Evolutionary conservation across 2,329 filamentous ascomycete species (phyloP).

Genomic region (Fonsecaea erecta): DNA sequence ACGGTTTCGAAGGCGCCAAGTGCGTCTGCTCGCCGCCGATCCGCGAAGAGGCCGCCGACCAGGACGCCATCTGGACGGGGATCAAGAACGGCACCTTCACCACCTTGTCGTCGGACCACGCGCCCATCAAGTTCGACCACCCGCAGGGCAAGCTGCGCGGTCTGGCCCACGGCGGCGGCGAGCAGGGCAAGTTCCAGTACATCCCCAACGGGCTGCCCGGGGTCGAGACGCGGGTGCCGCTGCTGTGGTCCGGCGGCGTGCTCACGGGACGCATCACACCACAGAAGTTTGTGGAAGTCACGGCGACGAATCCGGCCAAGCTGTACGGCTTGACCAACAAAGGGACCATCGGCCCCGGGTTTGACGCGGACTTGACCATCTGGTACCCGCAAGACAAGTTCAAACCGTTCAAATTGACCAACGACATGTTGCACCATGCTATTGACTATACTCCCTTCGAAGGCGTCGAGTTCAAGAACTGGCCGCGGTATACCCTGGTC

Average conservation of each 20-base stretch:
- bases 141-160: slow-evolving; percentile 45
- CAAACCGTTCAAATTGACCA: slow-evolving; percentile 32
- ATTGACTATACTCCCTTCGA: slow-evolving; percentile 46
- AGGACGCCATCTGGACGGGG: slow-evolving; percentile 57
- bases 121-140: slow-evolving; percentile 45
- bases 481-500: slow-evolving; percentile 44
- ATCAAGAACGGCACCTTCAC: slow-evolving; percentile 61
- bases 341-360: slow-evolving; percentile 48
- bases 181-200: slow-evolving; percentile 42
- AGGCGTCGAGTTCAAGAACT: slow-evolving; percentile 41
- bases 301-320: slow-evolving; percentile 50
- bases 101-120: slow-evolving; percentile 57
- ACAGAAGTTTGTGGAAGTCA: slow-evolving; percentile 49
- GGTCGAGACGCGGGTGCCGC: slow-evolving; percentile 48
- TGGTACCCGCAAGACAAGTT: slow-evolving; percentile 43
- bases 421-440: slow-evolving; percentile 43
- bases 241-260: slow-evolving; percentile 42
- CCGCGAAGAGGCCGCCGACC: slow-evolving; percentile 52
- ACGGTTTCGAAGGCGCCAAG: slow-evolving; percentile 54
- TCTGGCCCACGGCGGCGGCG: slow-evolving; percentile 15
- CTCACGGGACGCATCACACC: slow-evolving; percentile 28
- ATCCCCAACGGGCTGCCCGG: slow-evolving; percentile 52
- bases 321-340: slow-evolving; percentile 51
- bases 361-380: slow-evolving; percentile 51
- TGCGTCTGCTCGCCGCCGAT: slow-evolving; percentile 60